Conservation (phyloP, 2,329 filamentous ascomycete species). For the Aspergillus sp. region DNA sequence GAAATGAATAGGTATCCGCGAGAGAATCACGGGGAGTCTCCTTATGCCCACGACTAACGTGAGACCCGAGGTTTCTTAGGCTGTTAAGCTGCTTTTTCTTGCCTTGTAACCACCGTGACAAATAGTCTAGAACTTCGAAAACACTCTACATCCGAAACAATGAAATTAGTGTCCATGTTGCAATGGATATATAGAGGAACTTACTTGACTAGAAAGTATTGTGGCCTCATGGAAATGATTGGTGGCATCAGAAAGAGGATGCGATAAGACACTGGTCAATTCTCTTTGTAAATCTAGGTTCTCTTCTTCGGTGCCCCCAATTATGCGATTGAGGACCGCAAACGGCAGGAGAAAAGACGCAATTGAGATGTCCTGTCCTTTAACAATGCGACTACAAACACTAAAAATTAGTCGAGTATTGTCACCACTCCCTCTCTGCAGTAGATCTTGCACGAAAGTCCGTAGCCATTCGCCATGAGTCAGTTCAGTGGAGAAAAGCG, state of each 20-base stretch:
- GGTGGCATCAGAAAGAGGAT: conserved; percentile 49
- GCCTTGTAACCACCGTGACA: conserved; percentile 81
- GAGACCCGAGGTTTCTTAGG: conserved; percentile 20
- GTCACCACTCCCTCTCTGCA: conserved; percentile 69
- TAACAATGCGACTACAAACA: conserved; percentile 74
- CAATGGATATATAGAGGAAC: conserved; percentile 12
- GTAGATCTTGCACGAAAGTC: conserved; percentile 72
- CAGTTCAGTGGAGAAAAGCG: conserved; percentile 66
- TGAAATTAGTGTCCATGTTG: no score
- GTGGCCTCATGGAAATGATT: conserved; percentile 67
- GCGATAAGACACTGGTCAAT: conserved; percentile 67
- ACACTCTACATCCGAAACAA: conserved; percentile 57
- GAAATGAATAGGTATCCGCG: conserved; percentile 28
- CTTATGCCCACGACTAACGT: conserved; percentile 23
- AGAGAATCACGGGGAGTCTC: conserved; percentile 23
- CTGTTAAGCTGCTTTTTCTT: conserved; percentile 55
- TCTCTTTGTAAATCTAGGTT: conserved; percentile 65
- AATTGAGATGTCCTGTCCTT: conserved; percentile 79
- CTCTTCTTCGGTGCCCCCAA: conserved; percentile 64
- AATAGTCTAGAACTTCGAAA: conserved; percentile 86
- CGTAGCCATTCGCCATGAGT: conserved; percentile 79
- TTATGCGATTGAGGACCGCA: conserved; percentile 73
- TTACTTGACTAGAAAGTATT: conserved; percentile 81
- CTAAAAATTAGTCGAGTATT: conserved; percentile 76
- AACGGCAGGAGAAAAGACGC: conserved; percentile 87